Evolutionary conservation across 2,329 filamentous ascomycete genomes (phyloP).

Genomic region (Cadophora luteo-olivacea): DNA sequence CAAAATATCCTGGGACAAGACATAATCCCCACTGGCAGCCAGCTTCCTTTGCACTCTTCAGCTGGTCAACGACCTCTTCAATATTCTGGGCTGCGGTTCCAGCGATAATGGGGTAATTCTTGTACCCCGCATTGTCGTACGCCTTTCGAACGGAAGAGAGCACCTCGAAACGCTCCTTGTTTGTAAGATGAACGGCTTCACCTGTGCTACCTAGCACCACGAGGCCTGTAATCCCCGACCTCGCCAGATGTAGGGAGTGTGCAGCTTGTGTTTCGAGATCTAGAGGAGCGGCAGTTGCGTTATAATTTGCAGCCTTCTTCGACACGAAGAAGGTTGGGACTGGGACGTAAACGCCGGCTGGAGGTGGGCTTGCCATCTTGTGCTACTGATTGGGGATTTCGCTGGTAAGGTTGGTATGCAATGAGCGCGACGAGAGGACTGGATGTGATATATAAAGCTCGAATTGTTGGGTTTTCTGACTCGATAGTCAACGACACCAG

Average conservation of each 20-base stretch:
- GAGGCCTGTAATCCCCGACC: constrained; percentile 63
- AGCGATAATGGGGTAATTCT: constrained; percentile 64
- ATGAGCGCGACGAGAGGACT: neutral
- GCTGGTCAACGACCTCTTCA: constrained; percentile 60
- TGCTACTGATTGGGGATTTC: neutral
- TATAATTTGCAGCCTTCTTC: constrained; percentile 39
- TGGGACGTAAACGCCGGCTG: constrained; percentile 51
- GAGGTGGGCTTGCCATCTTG: constrained; percentile 41
- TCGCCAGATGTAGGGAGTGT: constrained; percentile 65
- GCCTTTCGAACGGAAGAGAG: constrained; percentile 60
- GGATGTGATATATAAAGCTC: constrained; percentile 2
- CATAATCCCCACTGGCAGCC: constrained; percentile 68
- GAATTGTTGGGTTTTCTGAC: constrained; percentile 10
- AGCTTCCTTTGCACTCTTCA: constrained; percentile 56
- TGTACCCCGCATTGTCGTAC: constrained; percentile 60
- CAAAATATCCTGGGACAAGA: constrained; percentile 71
- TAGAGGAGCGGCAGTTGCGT: constrained; percentile 44
- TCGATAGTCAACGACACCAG: constrained; percentile 2
- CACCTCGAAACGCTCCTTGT: constrained; percentile 60
- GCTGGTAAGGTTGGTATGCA: neutral
- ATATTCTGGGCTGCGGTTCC: constrained; percentile 64
- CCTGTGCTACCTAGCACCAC: constrained; percentile 69
- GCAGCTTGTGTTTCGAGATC: constrained; percentile 63
- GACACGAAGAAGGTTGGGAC: constrained; percentile 66
- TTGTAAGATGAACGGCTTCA: constrained; percentile 66